A percentile compares a stretch with the other conserved stretches of the same genome.
These are phyloP conservation scores for Erysimum cheiranthoides DNA, from an alignment of 345 rosid genomes.

Conservation along the genomic window DNA sequence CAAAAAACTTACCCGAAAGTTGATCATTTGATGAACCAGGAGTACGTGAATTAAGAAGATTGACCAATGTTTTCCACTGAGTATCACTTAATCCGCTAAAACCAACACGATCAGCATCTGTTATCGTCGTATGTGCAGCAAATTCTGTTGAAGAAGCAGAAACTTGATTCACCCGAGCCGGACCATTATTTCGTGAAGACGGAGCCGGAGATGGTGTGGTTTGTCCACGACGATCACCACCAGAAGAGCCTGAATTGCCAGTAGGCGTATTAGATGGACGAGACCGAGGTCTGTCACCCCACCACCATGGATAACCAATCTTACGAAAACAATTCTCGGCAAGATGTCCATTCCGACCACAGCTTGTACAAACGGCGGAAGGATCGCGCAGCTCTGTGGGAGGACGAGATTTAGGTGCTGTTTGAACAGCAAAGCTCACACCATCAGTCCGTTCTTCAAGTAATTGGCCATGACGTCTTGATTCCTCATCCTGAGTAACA, in stretches of 20 bases:
- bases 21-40: not conserved
- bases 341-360: not conserved
- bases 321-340: not conserved
- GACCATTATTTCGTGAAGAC: too few species aligned
- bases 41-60: fast-evolving
- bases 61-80: not conserved
- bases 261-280: too few species aligned
- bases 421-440: not conserved
- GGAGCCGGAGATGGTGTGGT: too few species aligned
- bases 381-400: fast-evolving
- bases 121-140: not conserved
- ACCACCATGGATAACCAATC: not conserved
- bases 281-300: not conserved
- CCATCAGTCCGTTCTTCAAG: fast-evolving
- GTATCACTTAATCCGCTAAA: not conserved
- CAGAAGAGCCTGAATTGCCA: too few species aligned
- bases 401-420: fast-evolving
- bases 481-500: not conserved
- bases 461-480: fast-evolving
- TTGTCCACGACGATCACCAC: too few species aligned
- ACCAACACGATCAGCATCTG: not conserved
- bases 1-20: not conserved
- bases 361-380: fast-evolving
- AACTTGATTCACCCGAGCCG: too few species aligned
- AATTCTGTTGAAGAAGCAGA: too few species aligned